A percentile compares a stretch with the other conserved stretches of the same genome.
Evolutionary conservation across 2,329 filamentous ascomycete species (phyloP).

Genomic region (Cercospora sojina): DNA sequence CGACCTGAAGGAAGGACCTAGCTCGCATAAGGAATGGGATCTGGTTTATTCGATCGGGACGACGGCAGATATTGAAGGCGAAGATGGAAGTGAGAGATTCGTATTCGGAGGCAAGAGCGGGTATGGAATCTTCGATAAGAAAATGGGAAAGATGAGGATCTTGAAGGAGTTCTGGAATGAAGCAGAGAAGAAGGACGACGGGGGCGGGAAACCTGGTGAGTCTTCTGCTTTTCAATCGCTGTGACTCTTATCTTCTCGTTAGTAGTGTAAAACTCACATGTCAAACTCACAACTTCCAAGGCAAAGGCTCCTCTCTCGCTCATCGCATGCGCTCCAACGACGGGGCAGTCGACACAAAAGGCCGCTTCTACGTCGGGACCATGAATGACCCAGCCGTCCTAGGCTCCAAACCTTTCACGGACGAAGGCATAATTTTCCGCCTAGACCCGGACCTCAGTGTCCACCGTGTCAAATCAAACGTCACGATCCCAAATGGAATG

Average conservation of each 20-base stretch:
- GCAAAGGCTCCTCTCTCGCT: constrained; percentile 14
- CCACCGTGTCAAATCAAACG: constrained; percentile 55
- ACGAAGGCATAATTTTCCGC: constrained; percentile 65
- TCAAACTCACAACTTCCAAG: not conserved
- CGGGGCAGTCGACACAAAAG: constrained; percentile 71
- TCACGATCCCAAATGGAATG: constrained; percentile 82
- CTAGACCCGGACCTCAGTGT: constrained; percentile 64
- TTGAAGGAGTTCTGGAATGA: constrained; percentile 57
- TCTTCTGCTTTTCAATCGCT: not conserved
- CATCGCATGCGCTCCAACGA: constrained; percentile 69
- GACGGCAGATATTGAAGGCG: constrained; percentile 73
- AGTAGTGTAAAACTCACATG: not conserved
- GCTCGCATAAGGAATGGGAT: constrained; percentile 55
- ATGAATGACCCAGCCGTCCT: constrained; percentile 73
- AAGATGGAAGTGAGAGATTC: constrained; percentile 62
- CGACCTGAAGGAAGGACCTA: constrained; percentile 62
- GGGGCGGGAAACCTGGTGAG: constrained; percentile 31
- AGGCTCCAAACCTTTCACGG: constrained; percentile 29
- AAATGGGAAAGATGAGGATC: constrained; percentile 56
- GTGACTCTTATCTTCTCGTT: not conserved
- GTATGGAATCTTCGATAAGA: constrained; percentile 71
- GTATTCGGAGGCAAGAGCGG: constrained; percentile 79
- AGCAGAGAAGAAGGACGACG: constrained; percentile 44
- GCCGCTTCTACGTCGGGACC: constrained; percentile 79
- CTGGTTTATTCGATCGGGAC: constrained; percentile 58